Evolutionary conservation across 192 early-diverging fungal species (phyloP), one percentile per base, ranked within the genome.

Genomic region (Phlyctochytrium arcticum): DNA sequence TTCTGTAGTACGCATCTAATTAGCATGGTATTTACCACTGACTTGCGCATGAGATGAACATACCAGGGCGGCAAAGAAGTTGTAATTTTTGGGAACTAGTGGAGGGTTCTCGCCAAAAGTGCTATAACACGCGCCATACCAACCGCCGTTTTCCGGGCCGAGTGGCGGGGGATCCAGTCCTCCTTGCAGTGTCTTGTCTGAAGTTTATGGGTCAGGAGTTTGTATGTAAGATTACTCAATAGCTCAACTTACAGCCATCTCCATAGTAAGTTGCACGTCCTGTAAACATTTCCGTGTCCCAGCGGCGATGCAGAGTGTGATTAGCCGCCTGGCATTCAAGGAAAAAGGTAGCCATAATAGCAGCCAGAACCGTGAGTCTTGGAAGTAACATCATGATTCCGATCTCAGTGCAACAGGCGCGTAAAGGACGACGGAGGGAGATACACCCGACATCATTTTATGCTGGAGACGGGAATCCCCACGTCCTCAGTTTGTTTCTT

Each of bases 111-210:
- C 34, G 15, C 19, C 27, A 30, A 68, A 60, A 34, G 27, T 30
- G 50, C 59, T 60, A 36, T 68, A 68, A 36, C 67, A 68, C 2
- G 67, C 67, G n/a, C 67, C 67, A 39, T 68, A 68, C 67, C 67
- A 68, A 5, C 67, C 67, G 5, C 67, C 67, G 48, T 68, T 68
- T 21, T 68, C 30, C 36, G 67, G 67, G 5, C 67, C 67, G 36
- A 68, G 23, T 6, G 67, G 67, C 33, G 67, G 67, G 32, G 67
- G 67, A 50, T 68, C 67, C 10, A 29, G 9, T 6, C 67, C 67
- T 31, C 36, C 39, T 50, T 60, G 67, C 21, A 68, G 2, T 15
- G 24, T 36, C 21, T 68, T 68, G 39, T 68, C 58, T 68, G 24
- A 17, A 55, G 10, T n/a, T n/a, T n/a, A 56, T 59, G 19, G 19